These are phyloP conservation scores for Daldinia childiae DNA, from an alignment of 495 filamentous ascomycete genomes.

Conservation along the genomic window DNA sequence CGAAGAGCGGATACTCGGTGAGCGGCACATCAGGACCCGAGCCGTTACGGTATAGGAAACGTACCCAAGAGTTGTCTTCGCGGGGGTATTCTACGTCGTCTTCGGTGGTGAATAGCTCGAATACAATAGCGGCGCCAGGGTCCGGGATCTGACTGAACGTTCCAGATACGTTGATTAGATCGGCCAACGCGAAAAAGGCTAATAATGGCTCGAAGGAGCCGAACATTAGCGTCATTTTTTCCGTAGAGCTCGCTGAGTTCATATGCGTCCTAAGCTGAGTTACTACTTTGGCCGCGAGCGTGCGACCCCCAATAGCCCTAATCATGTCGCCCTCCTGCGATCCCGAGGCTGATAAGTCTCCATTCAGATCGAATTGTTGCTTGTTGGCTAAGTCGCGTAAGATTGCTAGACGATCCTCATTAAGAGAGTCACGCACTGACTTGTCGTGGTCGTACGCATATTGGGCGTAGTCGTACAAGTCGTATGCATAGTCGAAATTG, in stretches of 20 bases:
- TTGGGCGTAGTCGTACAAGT: conserved; percentile 55
- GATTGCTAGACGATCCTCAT: conserved; percentile 31
- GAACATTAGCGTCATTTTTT: conserved; percentile 55
- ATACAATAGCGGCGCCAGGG: conserved; percentile 53
- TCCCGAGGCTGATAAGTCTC: conserved; percentile 45
- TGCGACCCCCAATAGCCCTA: conserved; percentile 53
- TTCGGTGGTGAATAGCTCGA: conserved; percentile 54
- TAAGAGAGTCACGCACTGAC: conserved; percentile 34
- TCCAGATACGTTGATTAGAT: conserved; percentile 35
- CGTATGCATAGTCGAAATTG: conserved; percentile 54
- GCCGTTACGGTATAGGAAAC: conserved; percentile 53
- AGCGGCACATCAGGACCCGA: conserved; percentile 38
- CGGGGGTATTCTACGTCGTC: conserved; percentile 34
- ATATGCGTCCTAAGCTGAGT: conserved; percentile 47
- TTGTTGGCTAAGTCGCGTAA: conserved; percentile 46
- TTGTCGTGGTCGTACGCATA: conserved; percentile 52
- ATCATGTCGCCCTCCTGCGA: conserved; percentile 48
- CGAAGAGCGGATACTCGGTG: conserved; percentile 47
- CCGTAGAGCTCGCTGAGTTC: conserved; percentile 33
- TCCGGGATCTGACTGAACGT: conserved; percentile 48
- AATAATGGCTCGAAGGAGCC: conserved; percentile 55
- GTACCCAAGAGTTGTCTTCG: conserved; percentile 47
- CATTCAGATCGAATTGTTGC: conserved; percentile 50
- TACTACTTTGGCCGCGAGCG: conserved; percentile 47
- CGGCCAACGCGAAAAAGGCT: conserved; percentile 52